These are phyloP conservation scores for Lithospermum erythrorhizon DNA, from an alignment of 257 asterid species.

Conservation along the genomic window DNA sequence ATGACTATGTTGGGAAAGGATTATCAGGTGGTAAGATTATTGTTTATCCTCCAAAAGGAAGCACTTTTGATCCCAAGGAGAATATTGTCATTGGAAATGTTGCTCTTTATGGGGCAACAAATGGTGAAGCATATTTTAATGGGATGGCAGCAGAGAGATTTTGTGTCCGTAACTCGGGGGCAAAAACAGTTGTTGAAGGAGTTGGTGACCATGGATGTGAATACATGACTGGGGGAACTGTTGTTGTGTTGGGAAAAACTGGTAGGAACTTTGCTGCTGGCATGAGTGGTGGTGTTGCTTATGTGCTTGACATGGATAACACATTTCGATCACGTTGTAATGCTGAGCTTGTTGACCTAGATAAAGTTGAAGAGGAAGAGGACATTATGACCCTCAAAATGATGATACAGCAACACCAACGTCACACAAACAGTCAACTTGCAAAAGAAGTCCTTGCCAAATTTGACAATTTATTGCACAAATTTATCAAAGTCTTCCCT, in stretches of 20 bases:
- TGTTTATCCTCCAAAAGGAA: constrained; percentile 85
- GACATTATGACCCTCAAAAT: constrained; percentile 65
- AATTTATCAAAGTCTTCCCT: constrained; percentile 86
- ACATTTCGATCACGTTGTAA: constrained; percentile 71
- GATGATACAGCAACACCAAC: constrained; percentile 98
- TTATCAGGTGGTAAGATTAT: constrained; percentile 86
- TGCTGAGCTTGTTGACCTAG: constrained; percentile 84
- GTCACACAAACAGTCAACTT: constrained; percentile 77
- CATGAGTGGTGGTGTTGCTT: constrained; percentile 98
- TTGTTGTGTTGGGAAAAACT: constrained; percentile 83
- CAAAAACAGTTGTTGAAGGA: constrained; percentile 95
- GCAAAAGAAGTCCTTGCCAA: constrained; percentile 77
- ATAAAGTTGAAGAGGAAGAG: constrained; percentile 80
- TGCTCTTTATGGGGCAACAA: constrained; percentile 90
- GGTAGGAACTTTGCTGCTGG: constrained; percentile 99
- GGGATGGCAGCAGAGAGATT: constrained; percentile 99
- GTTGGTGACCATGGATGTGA: constrained; percentile 99
- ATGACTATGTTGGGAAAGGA: constrained; percentile 98
- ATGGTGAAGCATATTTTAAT: constrained; percentile 93
- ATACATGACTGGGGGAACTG: constrained; percentile 97
- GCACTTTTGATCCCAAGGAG: constrained; percentile 89
- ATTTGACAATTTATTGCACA: constrained; percentile 63
- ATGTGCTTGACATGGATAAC: constrained; percentile 68
- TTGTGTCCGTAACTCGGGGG: constrained; percentile 96
- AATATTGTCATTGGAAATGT: constrained; percentile 96